Base-by-base conservation (phyloP, 345 rosid genomes). In the Lepidium aucheri region DNA sequence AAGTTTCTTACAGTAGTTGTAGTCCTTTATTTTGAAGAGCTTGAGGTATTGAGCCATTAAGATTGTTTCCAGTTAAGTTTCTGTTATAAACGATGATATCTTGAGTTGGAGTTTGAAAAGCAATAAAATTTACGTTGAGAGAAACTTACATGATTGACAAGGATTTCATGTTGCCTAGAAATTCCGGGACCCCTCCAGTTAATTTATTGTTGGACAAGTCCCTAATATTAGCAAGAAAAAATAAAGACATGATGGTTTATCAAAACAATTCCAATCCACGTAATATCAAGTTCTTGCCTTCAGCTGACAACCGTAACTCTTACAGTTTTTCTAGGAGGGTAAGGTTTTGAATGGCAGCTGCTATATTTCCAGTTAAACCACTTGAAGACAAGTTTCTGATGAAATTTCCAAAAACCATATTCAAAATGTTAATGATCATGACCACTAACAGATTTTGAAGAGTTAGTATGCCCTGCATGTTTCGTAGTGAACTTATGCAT, bases 141-240 rank as follows among this genome's bases (percentile, higher is more conserved):
- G 28, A 34, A 63, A 28, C 89, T 81, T 71, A 85, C 87, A 88
- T 61, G 58, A 68, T 1, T 16, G 26, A 57, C 56, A 88, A 60
- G 22, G 63, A 73, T 11, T 73, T 14, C 69, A 85, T 20, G 18
- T 68, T 50, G 12, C 81, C 71, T 6, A 85, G 72, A 69, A 76
- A 74, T 3, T 68, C 75, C 0, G 87, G 88, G 17, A 87, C 32
- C 0, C 24, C 2, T 41, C 90, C 80, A 9, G 36, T 63, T 43
- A 86, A 65, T 36, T 10, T 75, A 34, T 80, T 84, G 47, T 70
- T 68, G 0, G 90, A 84, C 12, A 84, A 77, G 59, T 85, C 91
- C 70, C 91, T 87, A 12, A 14, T 20, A 6, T 30, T 70, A 12
- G 22, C 16, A 42, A 67, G 15, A 20, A 1, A 20, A 2, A 20